Conservation (phyloP, 208 protist species). For the Zelonia costaricensis region DNA sequence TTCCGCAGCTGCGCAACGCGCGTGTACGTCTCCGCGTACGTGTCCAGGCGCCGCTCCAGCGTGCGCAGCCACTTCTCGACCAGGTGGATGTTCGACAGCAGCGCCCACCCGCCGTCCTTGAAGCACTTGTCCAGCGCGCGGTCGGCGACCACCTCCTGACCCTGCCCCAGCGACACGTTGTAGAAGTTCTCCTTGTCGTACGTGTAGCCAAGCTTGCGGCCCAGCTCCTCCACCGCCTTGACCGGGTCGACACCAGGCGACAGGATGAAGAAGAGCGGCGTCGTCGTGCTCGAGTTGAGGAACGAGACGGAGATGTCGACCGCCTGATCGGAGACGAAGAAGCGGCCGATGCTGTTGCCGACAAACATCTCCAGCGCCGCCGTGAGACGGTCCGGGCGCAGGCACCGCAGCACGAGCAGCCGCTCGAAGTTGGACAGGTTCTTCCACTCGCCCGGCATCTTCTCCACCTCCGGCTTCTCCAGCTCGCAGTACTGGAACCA, state of each 20-base stretch:
- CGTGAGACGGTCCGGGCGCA: conserved; percentile 97
- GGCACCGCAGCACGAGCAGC: conserved; percentile 95
- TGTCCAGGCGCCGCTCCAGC: conserved; percentile 97
- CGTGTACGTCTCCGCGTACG: conserved; percentile 91
- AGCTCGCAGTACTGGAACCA: conserved; percentile 92
- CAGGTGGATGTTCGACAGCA: conserved; percentile 99
- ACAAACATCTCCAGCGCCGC: conserved; percentile 95
- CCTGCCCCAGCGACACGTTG: conserved; percentile 98
- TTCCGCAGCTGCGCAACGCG: conserved; percentile 88
- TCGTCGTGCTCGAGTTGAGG: conserved; percentile 93
- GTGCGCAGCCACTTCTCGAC: conserved; percentile 96
- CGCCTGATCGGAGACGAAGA: conserved; percentile 95
- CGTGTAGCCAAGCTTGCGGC: conserved; percentile 94
- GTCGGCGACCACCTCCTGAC: conserved; percentile 98
- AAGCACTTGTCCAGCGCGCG: conserved; percentile 94
- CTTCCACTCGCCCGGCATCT: conserved; percentile 94
- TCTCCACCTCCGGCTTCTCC: conserved; percentile 92
- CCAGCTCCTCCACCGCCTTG: conserved; percentile 94
- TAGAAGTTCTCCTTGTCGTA: conserved; percentile 95
- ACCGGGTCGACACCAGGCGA: conserved; percentile 99
- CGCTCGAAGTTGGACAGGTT: conserved; percentile 96
- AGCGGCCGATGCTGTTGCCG: conserved; percentile 89
- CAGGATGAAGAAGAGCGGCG: conserved; percentile 99
- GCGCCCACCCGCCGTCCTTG: conserved; percentile 94
- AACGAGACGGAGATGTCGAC: conserved; percentile 95